These are phyloP conservation scores for Verticillium nubilum DNA, from an alignment of 2,329 filamentous ascomycete genomes.

Conservation along the genomic window DNA sequence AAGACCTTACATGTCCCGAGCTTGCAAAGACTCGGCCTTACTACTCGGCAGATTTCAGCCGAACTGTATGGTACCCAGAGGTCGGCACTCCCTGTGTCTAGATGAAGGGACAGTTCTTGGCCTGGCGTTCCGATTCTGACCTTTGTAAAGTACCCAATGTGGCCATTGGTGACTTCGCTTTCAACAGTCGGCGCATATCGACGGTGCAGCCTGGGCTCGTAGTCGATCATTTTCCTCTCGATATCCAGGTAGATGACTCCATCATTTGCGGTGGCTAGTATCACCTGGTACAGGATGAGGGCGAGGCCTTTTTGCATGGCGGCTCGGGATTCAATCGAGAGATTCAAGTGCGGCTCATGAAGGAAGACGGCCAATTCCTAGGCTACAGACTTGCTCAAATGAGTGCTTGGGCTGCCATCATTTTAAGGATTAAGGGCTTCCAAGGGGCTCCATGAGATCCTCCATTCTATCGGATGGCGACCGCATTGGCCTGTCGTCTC, in stretches of 20 bases:
- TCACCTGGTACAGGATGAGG: not conserved
- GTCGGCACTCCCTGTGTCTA: slow-evolving; percentile 66
- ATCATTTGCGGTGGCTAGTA: not conserved
- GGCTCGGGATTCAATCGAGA: not conserved
- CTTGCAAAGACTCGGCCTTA: slow-evolving; percentile 4
- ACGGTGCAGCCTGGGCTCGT: not conserved
- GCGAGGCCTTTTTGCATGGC: not conserved
- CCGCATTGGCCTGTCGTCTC: not conserved
- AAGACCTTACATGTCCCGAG: slow-evolving; percentile 6
- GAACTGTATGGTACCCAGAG: slow-evolving; percentile 50
- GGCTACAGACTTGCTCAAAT: too few relatives aligned
- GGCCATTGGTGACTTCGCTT: not conserved
- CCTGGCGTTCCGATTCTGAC: slow-evolving; percentile 52
- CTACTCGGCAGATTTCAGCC: slow-evolving; percentile 31
- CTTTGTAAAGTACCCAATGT: slow-evolving; percentile 46
- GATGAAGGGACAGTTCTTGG: slow-evolving; percentile 49
- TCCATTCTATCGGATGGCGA: not conserved
- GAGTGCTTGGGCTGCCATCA: not conserved
- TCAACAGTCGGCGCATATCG: not conserved
- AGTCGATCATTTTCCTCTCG: not conserved
- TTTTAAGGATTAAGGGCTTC: not conserved
- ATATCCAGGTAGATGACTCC: not conserved
- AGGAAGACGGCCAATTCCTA: too few relatives aligned
- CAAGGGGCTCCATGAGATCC: not conserved
- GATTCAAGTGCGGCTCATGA: not conserved